Evolutionary conservation across 495 filamentous ascomycete genomes (phyloP), one percentile per base, ranked within the genome.

Genomic region (Talaromyces adpressus): DNA sequence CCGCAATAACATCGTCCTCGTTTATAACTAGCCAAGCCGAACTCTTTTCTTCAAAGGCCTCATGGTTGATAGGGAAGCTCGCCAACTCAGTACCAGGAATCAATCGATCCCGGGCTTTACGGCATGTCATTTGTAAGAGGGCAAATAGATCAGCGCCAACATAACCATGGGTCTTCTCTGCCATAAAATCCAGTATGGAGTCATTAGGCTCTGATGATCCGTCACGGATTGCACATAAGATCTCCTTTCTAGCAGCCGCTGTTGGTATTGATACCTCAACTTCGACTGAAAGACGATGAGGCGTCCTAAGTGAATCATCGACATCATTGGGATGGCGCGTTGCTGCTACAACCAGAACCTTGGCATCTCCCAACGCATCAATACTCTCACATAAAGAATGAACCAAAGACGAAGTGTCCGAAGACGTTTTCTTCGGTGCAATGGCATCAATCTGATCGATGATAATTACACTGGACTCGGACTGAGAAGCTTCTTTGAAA

Each of bases 231-330:
- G 74, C 74, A 27, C 69, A 66, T n/a, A 98, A 71, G 51, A 97
- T 97, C 59, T 91, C 86, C 32, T 79, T 84, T 34, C 93, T 83
- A 63, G 89, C 85, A 32, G 77, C 73, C 16, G 83, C 82, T 62
- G 93, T 88, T 0, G 94, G 94, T 8, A 96, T 81, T 12, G 92
- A 86, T 25, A 97, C 79, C 72, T 91, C 88, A 61, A 98, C 86
- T 63, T 93, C 89, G 6, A 78, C 80, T 29, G 81, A 81, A 41
- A 96, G 83, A 39, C 89, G 82, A 47, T 85, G 82, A 1, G 84
- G 83, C 2, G 84, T 84, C 67, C 88, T 84, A 30, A 97, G 79
- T 20, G 83, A 79, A 63, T 86, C 82, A 63, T 94, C 87, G n/a
- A 98, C 82, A 65, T 91, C 83, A 61, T 87, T 85, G 5, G 87